Base-by-base conservation (phyloP, 805 yeast species). In the Candida hungchunana region DNA sequence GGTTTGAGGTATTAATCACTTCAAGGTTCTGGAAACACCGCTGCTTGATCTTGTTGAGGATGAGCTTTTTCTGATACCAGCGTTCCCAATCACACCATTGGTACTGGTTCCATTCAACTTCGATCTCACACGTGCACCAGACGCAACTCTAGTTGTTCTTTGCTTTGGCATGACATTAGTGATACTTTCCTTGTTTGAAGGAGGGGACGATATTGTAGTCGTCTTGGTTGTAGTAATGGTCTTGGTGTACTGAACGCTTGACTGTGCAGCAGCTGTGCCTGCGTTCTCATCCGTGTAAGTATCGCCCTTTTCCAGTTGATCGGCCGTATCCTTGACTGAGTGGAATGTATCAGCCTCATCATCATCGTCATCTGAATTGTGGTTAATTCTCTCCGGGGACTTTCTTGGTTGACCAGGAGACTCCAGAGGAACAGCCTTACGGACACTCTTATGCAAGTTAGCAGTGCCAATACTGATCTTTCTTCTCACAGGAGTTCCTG, bases 381-480 rank as follows among this genome's bases (percentile, higher is more conserved):
- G 26, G 26, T 48, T 47, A 21, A 29, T 47, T 59, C 60, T 50
- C 57, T 50, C 60, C 63, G 58, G 63, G 50, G 48, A 55, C 39
- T 90, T 90, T 54, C 97, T 75, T 26, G 98, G 98, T 61, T 93
- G 98, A 2, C 97, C 98, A 0, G 98, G 98, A 2, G 96, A 86
- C 33, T 86, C 86, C 46, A 75, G 73, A 5, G 97, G 98, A 14
- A 93, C 88, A 0, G 93, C 93, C 25, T 79, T 74, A 50, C 75
- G 82, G 21, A 76, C 73, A 48, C 80, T 77, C 34, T 79, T 74
- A 21, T 69, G 66, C 23, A 82, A 75, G 38, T 77, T 75, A 0
- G 85, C 79, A 4, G 89, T 83, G 37, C 79, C 70, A 44, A 77
- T 75, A 46, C 79, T 68, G 39, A 77, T 75, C 48, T 80, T 71